phyloP scores from a whole-genome alignment of 2,329 filamentous ascomycete species.

The Orbilia oligospora region DNA sequence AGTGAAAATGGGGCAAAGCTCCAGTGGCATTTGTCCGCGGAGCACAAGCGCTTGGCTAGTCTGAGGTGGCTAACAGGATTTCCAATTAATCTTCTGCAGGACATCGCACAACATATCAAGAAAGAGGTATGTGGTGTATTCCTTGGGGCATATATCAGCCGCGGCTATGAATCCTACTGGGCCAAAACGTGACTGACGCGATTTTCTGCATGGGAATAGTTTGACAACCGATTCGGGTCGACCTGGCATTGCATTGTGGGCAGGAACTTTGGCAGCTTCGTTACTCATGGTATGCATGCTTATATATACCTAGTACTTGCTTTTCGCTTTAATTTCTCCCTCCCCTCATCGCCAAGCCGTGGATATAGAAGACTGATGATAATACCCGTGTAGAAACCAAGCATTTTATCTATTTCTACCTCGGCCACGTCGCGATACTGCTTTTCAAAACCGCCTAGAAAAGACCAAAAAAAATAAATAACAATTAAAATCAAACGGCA shows the following conservation, averaged over 20 bases:
- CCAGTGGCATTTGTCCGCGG: constrained; percentile 63
- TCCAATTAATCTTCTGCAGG: constrained; percentile 70
- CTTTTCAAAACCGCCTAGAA: constrained; percentile 86
- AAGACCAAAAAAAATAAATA: not conserved
- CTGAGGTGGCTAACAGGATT: constrained; percentile 36
- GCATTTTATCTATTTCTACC: constrained; percentile 99
- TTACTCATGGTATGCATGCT: constrained; percentile 85
- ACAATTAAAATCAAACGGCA: constrained; percentile 11
- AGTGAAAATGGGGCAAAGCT: not conserved
- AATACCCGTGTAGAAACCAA: constrained; percentile 75
- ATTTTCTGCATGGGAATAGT: constrained; percentile 72
- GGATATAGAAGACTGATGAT: not conserved
- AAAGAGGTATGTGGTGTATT: constrained; percentile 75
- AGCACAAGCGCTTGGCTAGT: constrained; percentile 1
- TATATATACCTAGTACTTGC: no score
- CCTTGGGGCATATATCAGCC: constrained; percentile 61
- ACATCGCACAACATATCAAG: constrained; percentile 97
- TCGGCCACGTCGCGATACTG: constrained; percentile 96
- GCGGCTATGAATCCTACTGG: constrained; percentile 25
- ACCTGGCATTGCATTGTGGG: constrained; percentile 99
- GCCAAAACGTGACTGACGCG: constrained; percentile 29
- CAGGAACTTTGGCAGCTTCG: constrained; percentile 98
- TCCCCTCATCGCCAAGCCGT: not conserved
- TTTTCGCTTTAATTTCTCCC: not conserved
- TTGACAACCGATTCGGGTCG: constrained; percentile 95